These are phyloP conservation scores for Oldenlandia corymbosa DNA, from an alignment of 257 asterid genomes.

Conservation along the genomic window DNA sequence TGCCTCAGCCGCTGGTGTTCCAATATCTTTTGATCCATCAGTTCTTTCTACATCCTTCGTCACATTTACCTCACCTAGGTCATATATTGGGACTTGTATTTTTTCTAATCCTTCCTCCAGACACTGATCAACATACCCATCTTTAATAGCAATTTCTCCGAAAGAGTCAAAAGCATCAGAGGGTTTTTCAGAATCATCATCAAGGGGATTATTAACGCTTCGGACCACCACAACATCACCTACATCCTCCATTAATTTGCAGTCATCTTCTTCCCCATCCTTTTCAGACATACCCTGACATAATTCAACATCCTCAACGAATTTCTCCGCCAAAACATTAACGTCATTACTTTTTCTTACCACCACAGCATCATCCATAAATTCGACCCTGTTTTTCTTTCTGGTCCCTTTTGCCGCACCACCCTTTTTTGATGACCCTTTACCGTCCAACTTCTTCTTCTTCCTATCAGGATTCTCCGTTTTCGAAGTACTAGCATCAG, in stretches of 20 bases:
- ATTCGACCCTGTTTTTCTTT: constrained; percentile 34
- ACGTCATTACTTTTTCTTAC: constrained; percentile 36
- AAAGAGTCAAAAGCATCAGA: constrained; percentile 10
- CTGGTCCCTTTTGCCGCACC: constrained; percentile 24
- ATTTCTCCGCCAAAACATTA: constrained; percentile 17
- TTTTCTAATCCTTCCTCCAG: constrained; percentile 20
- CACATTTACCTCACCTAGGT: constrained; percentile 6
- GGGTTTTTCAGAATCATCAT: constrained; percentile 16
- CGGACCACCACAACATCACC: constrained; percentile 39
- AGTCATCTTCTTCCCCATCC: not conserved
- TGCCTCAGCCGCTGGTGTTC: constrained; percentile 20
- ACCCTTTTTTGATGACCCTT: constrained; percentile 32
- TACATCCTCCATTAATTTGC: constrained; percentile 3
- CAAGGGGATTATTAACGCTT: constrained; percentile 37
- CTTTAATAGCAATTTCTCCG: constrained; percentile 23
- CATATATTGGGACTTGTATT: constrained; percentile 16
- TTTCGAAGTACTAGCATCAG: constrained; percentile 22
- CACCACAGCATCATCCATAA: constrained; percentile 42
- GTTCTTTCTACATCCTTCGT: not conserved
- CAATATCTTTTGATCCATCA: constrained; percentile 16
- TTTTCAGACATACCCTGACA: constrained; percentile 18
- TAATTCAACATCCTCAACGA: not conserved
- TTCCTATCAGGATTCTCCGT: constrained; percentile 18
- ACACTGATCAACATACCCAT: constrained; percentile 11
- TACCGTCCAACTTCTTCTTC: constrained; percentile 19